Evolutionary conservation across 495 filamentous ascomycete genomes (phyloP).

Genomic region (Chaetomium cochliodes): DNA sequence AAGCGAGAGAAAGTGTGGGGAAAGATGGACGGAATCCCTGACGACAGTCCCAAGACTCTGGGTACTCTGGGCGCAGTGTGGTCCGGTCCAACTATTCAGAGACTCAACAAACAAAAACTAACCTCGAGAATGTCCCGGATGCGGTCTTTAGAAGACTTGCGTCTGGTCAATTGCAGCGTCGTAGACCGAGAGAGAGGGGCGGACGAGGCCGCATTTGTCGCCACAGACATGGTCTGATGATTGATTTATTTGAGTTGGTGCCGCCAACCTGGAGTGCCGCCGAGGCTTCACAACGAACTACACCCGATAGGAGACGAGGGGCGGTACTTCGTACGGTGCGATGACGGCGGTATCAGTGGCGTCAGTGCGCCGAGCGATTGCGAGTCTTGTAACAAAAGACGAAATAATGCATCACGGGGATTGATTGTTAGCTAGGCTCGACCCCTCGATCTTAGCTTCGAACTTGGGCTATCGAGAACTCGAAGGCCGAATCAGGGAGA

Average conservation of each 20-base stretch:
- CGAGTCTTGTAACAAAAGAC: not conserved
- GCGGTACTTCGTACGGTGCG: constrained; percentile 11
- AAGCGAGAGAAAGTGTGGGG: constrained; percentile 6
- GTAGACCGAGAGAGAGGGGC: not conserved
- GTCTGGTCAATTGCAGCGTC: constrained; percentile 23
- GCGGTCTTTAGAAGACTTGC: constrained; percentile 41
- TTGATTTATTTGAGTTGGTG: not conserved
- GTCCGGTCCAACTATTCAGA: not conserved
- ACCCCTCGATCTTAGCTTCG: not conserved
- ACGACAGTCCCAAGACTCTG: not conserved
- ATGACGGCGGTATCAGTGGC: constrained; percentile 14
- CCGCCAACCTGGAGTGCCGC: not conserved
- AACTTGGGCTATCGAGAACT: not conserved
- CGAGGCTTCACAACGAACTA: not conserved
- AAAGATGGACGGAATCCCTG: not conserved
- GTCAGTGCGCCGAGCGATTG: constrained; percentile 17
- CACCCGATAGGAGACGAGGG: not conserved
- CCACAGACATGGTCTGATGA: constrained; percentile 21
- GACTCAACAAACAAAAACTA: constrained; percentile 21
- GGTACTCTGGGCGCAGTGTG: not conserved
- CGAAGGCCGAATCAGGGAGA: not conserved
- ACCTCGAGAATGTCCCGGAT: constrained; percentile 49
- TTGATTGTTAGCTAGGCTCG: no score
- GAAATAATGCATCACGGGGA: constrained; percentile 3
- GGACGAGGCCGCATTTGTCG: constrained; percentile 8